Conservation (phyloP, 176 grass and related monocot genomes). For the Oryza punctata region DNA sequence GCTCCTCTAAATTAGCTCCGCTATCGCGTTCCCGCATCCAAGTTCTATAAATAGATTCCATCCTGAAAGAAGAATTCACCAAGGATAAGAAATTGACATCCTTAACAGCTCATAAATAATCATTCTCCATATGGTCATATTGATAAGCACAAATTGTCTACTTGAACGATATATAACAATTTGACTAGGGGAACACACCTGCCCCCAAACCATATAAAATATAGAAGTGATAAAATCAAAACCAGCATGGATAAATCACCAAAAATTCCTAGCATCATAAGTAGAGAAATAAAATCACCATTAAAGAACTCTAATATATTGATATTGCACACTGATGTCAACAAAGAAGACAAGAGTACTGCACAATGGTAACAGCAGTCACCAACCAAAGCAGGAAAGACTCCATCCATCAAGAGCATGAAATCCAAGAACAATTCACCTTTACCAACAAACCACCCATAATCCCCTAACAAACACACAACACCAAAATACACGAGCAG, state of each 20-base stretch:
- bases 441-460: neutral
- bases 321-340: neutral
- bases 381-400: conserved; percentile 8
- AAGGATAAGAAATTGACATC: neutral
- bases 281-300: neutral
- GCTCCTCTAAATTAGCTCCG: conserved; percentile 45
- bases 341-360: neutral
- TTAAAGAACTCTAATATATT: neutral
- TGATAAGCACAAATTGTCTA: conserved; percentile 1
- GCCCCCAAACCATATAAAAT: neutral
- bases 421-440: neutral
- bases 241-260: neutral
- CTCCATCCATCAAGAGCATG: neutral
- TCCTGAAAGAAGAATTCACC: conserved; percentile 47
- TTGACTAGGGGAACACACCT: neutral
- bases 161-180: neutral
- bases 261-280: neutral
- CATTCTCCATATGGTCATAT: neutral
- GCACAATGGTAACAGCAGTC: neutral
- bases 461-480: neutral
- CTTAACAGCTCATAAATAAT: neutral
- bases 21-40: conserved; percentile 53
- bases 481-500: neutral
- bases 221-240: conserved; percentile 29
- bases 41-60: conserved; percentile 88